Evolutionary conservation across 257 asterid species (phyloP).

Genomic region (Verbena officinalis): DNA sequence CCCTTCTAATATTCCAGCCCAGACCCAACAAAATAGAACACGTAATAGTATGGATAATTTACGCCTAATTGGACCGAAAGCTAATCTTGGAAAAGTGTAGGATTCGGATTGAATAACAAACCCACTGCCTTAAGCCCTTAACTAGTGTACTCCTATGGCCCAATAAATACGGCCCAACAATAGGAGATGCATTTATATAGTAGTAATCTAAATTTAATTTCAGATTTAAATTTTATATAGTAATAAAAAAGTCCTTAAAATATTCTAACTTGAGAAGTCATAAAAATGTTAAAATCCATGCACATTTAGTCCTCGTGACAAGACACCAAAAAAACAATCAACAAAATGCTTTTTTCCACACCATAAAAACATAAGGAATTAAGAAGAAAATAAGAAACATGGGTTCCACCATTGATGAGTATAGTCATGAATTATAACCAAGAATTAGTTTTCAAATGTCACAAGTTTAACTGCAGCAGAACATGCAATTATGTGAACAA

Average conservation of each 20-base stretch:
- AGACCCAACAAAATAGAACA: neutral
- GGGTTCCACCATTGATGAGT: slow-evolving; percentile 17
- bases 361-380: neutral
- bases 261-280: neutral
- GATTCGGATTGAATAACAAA: too few relatives aligned
- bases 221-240: too few relatives aligned
- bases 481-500: slow-evolving; percentile 18
- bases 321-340: neutral
- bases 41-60: neutral
- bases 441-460: slow-evolving; percentile 5
- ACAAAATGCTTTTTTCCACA: neutral
- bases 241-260: too few relatives aligned
- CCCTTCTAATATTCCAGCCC: neutral
- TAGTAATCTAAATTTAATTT: too few relatives aligned
- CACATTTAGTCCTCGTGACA: neutral
- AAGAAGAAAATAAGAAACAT: neutral
- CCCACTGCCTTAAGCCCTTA: too few relatives aligned
- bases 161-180: too few relatives aligned
- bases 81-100: too few relatives aligned
- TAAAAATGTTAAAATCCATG: neutral
- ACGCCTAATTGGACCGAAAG: neutral
- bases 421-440: neutral
- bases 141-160: too few relatives aligned
- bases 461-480: neutral
- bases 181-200: too few relatives aligned